Evolutionary conservation across 2,329 filamentous ascomycete genomes (phyloP), one percentile per base, ranked within the genome.

Genomic region (Curvularia sp.): DNA sequence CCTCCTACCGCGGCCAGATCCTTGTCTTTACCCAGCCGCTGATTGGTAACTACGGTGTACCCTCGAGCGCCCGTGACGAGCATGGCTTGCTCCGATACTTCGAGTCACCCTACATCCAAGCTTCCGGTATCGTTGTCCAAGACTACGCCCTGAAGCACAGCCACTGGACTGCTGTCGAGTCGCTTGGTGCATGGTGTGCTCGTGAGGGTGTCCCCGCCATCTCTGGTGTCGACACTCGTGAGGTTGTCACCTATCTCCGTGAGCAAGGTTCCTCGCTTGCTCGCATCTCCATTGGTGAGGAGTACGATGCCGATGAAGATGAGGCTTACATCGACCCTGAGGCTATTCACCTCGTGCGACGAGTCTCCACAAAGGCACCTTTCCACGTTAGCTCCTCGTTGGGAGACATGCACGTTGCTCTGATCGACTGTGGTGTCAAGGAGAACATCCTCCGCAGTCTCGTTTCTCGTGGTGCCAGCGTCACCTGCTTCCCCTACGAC

Each of bases 371-470:
- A 80, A 99, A 99, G 84, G 91, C 93, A 64, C 95, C 95, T 42
- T 99, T 98, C 84, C 92, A 98, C 72, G 90, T 98, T 66, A 90
- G 91, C 77, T 93, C 93, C 51, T 86, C 88, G 31, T 86, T 89
- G 67, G 92, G 94, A 64, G 88, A 90, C 73, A 89, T 92, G 77
- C 95, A 99, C 81, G 88, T 99, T 69, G 95, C 94, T 58, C 86
- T 99, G 68, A 90, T 99, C 76, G 95, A 99, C 81, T 99, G 95
- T 75, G 95, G 95, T 83, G 95, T 98, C 69, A 99, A 99, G 87
- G 95, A 99, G 86, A 99, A 99, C 84, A 99, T 99, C 72, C 88
- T 99, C 60, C 92, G 95, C 74, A 96, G 91, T 78, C 85, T 99
- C 60, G 93, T 98, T 74, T 89, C 86, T 80, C 93, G 95, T 64